Conservation (phyloP, 148 eudicot species). For the Salicornia ramosissima region DNA sequence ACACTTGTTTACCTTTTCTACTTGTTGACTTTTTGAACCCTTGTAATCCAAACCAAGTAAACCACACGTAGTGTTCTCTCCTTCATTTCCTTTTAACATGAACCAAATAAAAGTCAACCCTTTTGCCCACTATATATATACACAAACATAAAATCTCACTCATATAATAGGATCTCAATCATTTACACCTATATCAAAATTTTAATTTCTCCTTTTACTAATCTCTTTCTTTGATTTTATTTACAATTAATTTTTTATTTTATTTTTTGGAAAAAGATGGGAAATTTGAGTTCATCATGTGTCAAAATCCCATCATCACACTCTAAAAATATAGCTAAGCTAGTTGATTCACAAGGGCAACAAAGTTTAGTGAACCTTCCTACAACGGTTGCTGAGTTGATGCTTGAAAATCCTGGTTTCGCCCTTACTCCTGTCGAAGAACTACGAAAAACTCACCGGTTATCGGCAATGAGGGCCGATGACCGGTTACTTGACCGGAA, state of each 20-base stretch:
- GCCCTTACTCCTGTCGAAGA: conserved; percentile 23
- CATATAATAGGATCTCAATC: no score
- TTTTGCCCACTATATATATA: no score
- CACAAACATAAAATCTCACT: no score
- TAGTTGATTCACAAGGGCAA: conserved; percentile 23
- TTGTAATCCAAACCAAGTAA: no score
- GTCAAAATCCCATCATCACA: background rate
- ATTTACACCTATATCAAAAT: no score
- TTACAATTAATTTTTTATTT: no score
- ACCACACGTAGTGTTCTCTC: background rate
- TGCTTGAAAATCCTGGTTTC: conserved; percentile 39
- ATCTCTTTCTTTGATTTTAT: no score
- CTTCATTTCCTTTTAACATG: background rate
- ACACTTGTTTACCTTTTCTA: no score
- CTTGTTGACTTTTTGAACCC: no score
- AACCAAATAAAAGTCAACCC: no score
- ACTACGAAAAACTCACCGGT: conserved; percentile 19
- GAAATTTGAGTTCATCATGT: conserved; percentile 16
- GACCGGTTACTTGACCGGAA: conserved; percentile 27
- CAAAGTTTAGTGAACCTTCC: conserved; percentile 23
- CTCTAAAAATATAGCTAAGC: conserved; percentile 10
- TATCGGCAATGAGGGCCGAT: conserved; percentile 36
- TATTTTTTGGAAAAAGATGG: conserved; percentile 7
- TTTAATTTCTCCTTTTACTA: no score
- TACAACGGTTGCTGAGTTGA: conserved; percentile 37